Evolutionary conservation across 2,329 filamentous ascomycete genomes (phyloP), one percentile per base, ranked within the genome.

Genomic region (Dendrostoma leiphaemia): DNA sequence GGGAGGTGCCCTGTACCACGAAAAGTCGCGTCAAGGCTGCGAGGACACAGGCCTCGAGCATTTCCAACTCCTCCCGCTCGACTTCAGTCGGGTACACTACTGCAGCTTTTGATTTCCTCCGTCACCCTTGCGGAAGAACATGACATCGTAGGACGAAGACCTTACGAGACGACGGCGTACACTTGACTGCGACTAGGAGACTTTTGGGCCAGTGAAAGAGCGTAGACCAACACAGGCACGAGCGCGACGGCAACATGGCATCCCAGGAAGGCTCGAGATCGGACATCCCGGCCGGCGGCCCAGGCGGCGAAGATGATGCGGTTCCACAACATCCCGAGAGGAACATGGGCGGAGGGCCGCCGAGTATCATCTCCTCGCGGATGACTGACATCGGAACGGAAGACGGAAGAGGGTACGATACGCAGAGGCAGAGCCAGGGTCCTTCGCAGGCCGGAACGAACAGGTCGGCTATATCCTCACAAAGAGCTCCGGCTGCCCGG

Each of bases 341-440:
- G 40, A 68, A 75, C 55, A 9, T 45, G 7, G 28, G 41, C 26
- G 41, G 26, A 45, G 78, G 81, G 29, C 78, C 81, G 21, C 77
- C 83, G 44, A 88, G 85, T 60, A 78, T 88, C 54, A 86, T 89
- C 50, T 90, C 87, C 26, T 89, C 86, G 54, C 83, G 84, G 57
- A 86, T 90, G 80, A 90, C 86, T 29, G 82, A 85, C 57, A 81
- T 84, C 56, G 77, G 73, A 24, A 82, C 79, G 19, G 79, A 84
- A 50, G 80, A 85, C 60, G 81, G 79, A 19, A 74, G 72, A 40
- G 73, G 76, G 15, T 64, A 64, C 35, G 72, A 73, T 31, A 61
- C 65, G 32, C 68, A 69, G 28, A 61, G 61, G 46, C 62, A 67
- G 56, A 63, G 67, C 40, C 12, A 32, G 29, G 45, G 48, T 12